Conservation (phyloP, 2,329 filamentous ascomycete species). For the Diaporthe capsici region DNA sequence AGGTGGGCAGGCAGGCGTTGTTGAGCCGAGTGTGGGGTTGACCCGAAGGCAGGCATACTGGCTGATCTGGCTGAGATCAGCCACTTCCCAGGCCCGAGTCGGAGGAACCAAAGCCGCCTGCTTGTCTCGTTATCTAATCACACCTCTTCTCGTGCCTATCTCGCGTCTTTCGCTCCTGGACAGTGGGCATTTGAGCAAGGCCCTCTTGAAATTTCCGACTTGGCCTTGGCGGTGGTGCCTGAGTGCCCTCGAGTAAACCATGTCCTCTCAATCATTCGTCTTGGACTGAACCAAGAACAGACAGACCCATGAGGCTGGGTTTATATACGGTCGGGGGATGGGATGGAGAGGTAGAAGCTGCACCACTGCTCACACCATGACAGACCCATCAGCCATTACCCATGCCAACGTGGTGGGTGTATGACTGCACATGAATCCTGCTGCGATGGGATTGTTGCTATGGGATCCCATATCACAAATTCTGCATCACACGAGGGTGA, state of each 20-base stretch:
- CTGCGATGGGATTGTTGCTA: too few species aligned
- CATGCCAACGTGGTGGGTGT: not conserved
- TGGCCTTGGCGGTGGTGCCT: not conserved
- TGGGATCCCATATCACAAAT: too few species aligned
- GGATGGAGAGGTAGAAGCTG: too few species aligned
- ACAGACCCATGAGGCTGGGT: too few species aligned
- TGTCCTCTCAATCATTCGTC: not conserved
- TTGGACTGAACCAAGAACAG: not conserved
- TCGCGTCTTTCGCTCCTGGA: slow-evolving; percentile 1
- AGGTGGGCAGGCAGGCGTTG: not conserved
- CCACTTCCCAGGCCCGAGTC: not conserved
- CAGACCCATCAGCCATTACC: not conserved
- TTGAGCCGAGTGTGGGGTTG: slow-evolving; percentile 3
- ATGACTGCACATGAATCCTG: not conserved
- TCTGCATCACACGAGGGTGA: too few species aligned
- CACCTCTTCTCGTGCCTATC: not conserved
- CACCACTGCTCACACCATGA: too few species aligned
- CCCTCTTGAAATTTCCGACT: not conserved
- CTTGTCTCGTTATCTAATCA: too few species aligned
- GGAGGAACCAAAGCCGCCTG: slow-evolving; percentile 15
- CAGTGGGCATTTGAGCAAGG: not conserved
- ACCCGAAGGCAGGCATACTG: not conserved
- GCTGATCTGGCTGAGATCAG: slow-evolving; percentile 24
- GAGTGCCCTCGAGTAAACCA: not conserved
- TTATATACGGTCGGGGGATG: too few species aligned